Conservation (phyloP, 345 rosid genomes). For the Theobroma cacao region DNA sequence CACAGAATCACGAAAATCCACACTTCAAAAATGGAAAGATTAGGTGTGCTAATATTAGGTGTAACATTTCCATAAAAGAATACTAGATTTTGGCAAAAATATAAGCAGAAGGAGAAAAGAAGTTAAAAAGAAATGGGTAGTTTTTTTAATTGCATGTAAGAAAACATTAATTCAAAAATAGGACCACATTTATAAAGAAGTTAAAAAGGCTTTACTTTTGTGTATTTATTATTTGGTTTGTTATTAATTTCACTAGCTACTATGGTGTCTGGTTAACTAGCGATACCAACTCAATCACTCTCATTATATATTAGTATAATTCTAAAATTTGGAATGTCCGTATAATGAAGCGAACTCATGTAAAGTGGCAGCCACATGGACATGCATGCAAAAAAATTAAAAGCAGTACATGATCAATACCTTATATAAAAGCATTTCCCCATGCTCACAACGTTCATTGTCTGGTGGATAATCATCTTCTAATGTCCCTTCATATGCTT, state of each 20-base stretch:
- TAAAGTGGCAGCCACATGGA: not conserved
- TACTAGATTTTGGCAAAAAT: not conserved
- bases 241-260: not conserved
- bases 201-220: not conserved
- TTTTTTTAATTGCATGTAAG: not conserved
- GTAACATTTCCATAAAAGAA: not conserved
- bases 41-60: not conserved
- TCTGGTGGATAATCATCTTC: constrained; percentile 99
- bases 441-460: constrained; percentile 91
- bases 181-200: not conserved
- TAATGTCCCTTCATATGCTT: constrained; percentile 97
- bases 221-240: not conserved
- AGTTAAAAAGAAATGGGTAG: not conserved
- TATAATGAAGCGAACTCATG: not conserved
- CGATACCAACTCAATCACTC: not conserved
- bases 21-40: not conserved
- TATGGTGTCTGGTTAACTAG: not conserved
- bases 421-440: constrained; percentile 98
- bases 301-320: not conserved
- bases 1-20: not conserved
- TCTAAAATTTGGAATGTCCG: not conserved
- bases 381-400: not conserved
- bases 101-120: not conserved
- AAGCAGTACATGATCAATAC: constrained; percentile 29
- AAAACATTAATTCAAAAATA: not conserved